Evolutionary conservation across 2,329 filamentous ascomycete genomes (phyloP).

Genomic region (Talaromyces sp.): DNA sequence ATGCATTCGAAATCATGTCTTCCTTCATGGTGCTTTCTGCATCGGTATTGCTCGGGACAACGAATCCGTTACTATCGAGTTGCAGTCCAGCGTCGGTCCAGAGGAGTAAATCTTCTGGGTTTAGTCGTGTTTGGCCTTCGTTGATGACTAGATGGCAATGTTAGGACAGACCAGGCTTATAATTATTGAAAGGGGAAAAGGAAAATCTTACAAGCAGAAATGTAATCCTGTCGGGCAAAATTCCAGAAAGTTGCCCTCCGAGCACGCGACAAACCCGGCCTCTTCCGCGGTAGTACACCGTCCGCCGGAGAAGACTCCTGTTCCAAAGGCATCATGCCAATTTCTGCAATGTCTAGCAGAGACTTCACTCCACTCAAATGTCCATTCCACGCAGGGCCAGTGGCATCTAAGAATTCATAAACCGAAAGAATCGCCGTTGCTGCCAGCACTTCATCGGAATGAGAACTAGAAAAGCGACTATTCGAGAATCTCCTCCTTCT

Average conservation of each 20-base stretch:
- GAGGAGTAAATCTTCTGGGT: constrained; percentile 59
- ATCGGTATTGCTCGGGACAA: constrained; percentile 43
- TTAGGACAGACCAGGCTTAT: not conserved
- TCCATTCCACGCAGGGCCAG: constrained; percentile 59
- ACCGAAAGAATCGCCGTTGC: constrained; percentile 65
- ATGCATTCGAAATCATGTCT: constrained; percentile 61
- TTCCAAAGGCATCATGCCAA: constrained; percentile 41
- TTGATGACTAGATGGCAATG: constrained; percentile 46
- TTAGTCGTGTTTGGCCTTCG: constrained; percentile 57
- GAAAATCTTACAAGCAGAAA: constrained; percentile 54
- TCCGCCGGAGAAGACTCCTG: constrained; percentile 43
- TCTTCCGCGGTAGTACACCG: constrained; percentile 29
- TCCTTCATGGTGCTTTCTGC: constrained; percentile 54
- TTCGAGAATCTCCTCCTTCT: constrained; percentile 41
- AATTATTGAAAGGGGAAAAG: not conserved
- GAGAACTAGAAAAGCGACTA: constrained; percentile 41
- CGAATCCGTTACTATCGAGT: constrained; percentile 53
- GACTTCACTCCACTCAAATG: constrained; percentile 65
- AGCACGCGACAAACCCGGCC: constrained; percentile 50
- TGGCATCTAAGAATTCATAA: constrained; percentile 66
- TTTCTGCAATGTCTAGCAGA: constrained; percentile 50
- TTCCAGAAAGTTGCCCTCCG: constrained; percentile 65
- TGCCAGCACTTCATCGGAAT: constrained; percentile 59
- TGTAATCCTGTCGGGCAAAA: constrained; percentile 63
- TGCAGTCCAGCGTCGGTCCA: constrained; percentile 64